Evolutionary conservation across 2,329 filamentous ascomycete genomes (phyloP).

Genomic region (Penicillium sp.): DNA sequence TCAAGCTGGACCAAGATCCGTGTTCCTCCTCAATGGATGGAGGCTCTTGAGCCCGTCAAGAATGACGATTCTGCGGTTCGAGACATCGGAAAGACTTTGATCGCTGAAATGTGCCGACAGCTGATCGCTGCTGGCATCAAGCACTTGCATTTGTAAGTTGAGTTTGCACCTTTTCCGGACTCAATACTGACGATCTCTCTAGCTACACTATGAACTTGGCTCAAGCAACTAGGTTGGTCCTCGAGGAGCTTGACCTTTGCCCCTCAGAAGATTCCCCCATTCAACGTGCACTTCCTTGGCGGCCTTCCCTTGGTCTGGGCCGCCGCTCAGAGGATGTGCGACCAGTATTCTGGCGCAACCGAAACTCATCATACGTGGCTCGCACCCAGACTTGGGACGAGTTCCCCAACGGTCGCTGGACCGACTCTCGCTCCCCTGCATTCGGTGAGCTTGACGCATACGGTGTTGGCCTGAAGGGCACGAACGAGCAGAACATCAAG

Average conservation of each 20-base stretch:
- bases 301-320: slow-evolving; percentile 86
- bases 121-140: slow-evolving; percentile 79
- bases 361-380: slow-evolving; percentile 91
- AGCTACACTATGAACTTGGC: slow-evolving; percentile 97
- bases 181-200: slow-evolving; percentile 29
- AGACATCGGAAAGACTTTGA: slow-evolving; percentile 81
- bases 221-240: slow-evolving; percentile 87
- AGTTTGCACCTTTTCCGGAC: not conserved
- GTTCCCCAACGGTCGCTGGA: slow-evolving; percentile 98
- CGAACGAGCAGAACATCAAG: slow-evolving; percentile 93
- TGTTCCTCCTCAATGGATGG: slow-evolving; percentile 78
- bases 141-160: slow-evolving; percentile 79
- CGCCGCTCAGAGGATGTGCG: slow-evolving; percentile 92
- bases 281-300: slow-evolving; percentile 92
- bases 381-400: slow-evolving; percentile 99
- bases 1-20: slow-evolving; percentile 89
- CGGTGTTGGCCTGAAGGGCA: slow-evolving; percentile 88
- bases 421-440: slow-evolving; percentile 91
- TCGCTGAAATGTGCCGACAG: slow-evolving; percentile 86
- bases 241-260: slow-evolving; percentile 83
- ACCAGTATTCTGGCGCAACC: slow-evolving; percentile 97
- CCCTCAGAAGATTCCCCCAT: slow-evolving; percentile 76
- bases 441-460: slow-evolving; percentile 96
- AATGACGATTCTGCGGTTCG: slow-evolving; percentile 93
- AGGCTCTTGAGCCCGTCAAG: slow-evolving; percentile 85